Base-by-base conservation (phyloP, 192 early-diverging fungal genomes). In the Backusella mclennaniae region DNA sequence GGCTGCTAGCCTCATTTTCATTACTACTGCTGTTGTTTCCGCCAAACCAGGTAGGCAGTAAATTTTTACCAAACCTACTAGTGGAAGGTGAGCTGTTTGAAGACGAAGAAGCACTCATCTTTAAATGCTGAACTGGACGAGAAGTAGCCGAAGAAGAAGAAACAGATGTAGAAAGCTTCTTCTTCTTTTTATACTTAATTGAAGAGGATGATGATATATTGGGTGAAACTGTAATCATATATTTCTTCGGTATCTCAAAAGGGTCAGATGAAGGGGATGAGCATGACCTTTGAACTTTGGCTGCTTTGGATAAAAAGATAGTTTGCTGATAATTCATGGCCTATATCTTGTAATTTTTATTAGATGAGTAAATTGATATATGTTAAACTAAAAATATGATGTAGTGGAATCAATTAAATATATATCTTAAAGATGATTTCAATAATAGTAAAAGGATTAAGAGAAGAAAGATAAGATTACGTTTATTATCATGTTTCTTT, bases 41-140 rank as follows among this genome's bases (percentile, higher is more conserved):
- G 17, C 77, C 77, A 21, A 79, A 46, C 77, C 77, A 79, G n/a
- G 56, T 52, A 4, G 77, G 77, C 26, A 79, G 71, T 29, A 79
- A 46, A 53, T 44, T 73, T 59, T 79, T 79, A 23, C 77, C 77
- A 74, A 79, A 79, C 44, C 77, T 46, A 35, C 46, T 49, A 19
- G 46, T 7, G 6, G 46, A 49, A 59, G 53, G 23, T 11, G 53
- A 59, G 9, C 9, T 59, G 23, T 59, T 59, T 3, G 53, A 59
- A 59, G 53, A 59, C 23, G 77, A 59, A 15, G 77, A 73, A 46
- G 53, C 26, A 44, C 76, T 77, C 33, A 53, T 69, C 19, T 69
- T 39, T 42, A 77, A 29, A 14, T 42, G 44, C 42, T 41, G 77
- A 23, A 52, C 26, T 36, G 52, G 46, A 33, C 35, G 56, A 35